phyloP scores from a whole-genome alignment of 768 basidiomycete genomes.

The Mycena latifolia region DNA sequence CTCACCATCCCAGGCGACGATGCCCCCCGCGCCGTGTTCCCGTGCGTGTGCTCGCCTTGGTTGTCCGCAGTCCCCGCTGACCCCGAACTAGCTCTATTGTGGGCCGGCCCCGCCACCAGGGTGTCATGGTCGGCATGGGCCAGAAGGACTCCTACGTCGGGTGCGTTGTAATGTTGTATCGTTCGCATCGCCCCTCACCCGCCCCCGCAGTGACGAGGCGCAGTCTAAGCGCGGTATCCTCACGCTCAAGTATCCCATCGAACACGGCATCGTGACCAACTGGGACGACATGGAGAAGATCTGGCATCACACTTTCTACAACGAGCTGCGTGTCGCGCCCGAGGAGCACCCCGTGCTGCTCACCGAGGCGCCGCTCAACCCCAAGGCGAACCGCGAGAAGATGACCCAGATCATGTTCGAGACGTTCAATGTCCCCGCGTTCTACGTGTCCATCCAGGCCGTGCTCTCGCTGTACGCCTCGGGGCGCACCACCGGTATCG shows the following conservation, averaged over 20 bases:
- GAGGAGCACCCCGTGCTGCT: constrained; percentile 94
- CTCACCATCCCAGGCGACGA: constrained; percentile 76
- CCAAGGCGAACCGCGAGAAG: constrained; percentile 94
- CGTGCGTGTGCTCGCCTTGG: constrained; percentile 68
- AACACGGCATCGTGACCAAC: too few species aligned
- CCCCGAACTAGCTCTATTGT: constrained; percentile 81
- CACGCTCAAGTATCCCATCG: too few species aligned
- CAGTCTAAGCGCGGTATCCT: too few species aligned
- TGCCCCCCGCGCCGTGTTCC: too few species aligned
- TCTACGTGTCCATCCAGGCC: constrained; percentile 94
- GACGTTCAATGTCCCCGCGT: constrained; percentile 94
- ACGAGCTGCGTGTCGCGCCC: constrained; percentile 92
- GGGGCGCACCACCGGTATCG: constrained; percentile 95
- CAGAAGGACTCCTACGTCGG: constrained; percentile 98
- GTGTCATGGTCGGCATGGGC: constrained; percentile 98
- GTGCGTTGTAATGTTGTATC: constrained; percentile 53
- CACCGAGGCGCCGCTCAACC: constrained; percentile 94
- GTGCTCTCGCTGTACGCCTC: constrained; percentile 94
- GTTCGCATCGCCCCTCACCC: constrained; percentile 22
- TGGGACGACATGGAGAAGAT: too few species aligned
- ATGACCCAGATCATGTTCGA: too few species aligned
- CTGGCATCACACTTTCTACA: too few species aligned
- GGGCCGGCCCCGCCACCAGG: constrained; percentile 93
- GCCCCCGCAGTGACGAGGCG: constrained; percentile 80
- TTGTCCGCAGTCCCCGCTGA: neutral